Conservation (phyloP, 352 stramenopile genomes). For the Globisporangium heterothallicum region DNA sequence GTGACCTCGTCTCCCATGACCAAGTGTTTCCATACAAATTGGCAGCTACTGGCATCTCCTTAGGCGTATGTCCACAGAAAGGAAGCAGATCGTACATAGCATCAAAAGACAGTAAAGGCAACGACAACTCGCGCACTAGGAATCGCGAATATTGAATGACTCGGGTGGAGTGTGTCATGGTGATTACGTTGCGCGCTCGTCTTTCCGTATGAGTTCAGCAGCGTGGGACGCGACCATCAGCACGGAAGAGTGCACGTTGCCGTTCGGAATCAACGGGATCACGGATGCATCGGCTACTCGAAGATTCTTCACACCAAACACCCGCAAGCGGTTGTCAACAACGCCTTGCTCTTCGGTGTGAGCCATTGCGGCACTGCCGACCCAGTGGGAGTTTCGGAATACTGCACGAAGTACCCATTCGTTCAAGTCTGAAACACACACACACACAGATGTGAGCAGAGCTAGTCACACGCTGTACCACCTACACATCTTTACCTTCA, state of each 20-base stretch:
- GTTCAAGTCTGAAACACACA: conserved; percentile 32
- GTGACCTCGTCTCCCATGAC: no score
- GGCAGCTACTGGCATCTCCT: no score
- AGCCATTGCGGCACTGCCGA: conserved; percentile 75
- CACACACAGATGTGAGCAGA: conserved; percentile 3
- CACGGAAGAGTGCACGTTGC: conserved; percentile 70
- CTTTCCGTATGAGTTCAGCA: conserved; percentile 31
- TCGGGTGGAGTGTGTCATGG: neutral
- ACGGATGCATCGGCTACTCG: conserved; percentile 62
- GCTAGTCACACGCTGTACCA: conserved; percentile 11
- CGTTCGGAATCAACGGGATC: conserved; percentile 66
- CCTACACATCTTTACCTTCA: conserved; percentile 24
- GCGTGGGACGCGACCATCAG: conserved; percentile 60
- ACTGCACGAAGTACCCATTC: conserved; percentile 58
- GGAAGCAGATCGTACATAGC: no score
- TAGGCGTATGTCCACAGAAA: no score
- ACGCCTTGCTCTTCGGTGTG: conserved; percentile 31
- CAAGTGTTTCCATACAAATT: no score
- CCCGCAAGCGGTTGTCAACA: conserved; percentile 50
- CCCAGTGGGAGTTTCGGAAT: conserved; percentile 85
- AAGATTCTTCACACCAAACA: conserved; percentile 56
- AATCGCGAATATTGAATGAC: no score
- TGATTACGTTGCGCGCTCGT: conserved; percentile 13
- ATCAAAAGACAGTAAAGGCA: no score
- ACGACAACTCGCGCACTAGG: no score